These are phyloP conservation scores for Rhizopus sp. DNA, from an alignment of 371 early-diverging fungal species.

Conservation along the genomic window DNA sequence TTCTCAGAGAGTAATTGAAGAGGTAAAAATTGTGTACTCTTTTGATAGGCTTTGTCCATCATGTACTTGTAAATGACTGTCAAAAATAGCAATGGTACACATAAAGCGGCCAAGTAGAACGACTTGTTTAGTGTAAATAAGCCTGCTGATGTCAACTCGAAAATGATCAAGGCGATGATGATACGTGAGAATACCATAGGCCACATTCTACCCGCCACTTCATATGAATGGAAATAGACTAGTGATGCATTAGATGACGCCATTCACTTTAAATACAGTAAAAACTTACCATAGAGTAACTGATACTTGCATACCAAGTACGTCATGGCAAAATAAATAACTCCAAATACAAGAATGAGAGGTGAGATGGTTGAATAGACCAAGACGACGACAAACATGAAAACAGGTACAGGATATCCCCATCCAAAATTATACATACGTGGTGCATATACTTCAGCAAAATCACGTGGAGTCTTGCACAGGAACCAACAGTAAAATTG, in stretches of 20 bases:
- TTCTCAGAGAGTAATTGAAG: constrained; percentile 45
- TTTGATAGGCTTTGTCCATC: constrained; percentile 59
- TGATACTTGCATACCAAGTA: constrained; percentile 80
- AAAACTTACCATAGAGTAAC: constrained; percentile 58
- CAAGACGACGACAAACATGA: constrained; percentile 76
- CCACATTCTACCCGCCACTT: constrained; percentile 78
- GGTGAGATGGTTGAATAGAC: constrained; percentile 86
- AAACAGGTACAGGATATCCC: constrained; percentile 68
- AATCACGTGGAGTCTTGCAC: constrained; percentile 71
- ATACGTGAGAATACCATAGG: constrained; percentile 75
- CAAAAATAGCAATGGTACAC: constrained; percentile 51
- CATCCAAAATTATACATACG: constrained; percentile 70
- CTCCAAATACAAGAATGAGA: constrained; percentile 73
- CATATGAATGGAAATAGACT: constrained; percentile 79
- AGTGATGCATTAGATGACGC: neutral
- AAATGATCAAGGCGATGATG: constrained; percentile 72
- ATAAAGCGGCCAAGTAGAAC: constrained; percentile 45
- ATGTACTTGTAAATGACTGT: constrained; percentile 59
- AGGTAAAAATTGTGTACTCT: constrained; percentile 54
- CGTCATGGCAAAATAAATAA: constrained; percentile 71
- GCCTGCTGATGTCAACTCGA: constrained; percentile 78
- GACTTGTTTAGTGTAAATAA: constrained; percentile 67
- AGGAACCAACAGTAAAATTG: constrained; percentile 48
- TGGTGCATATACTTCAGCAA: constrained; percentile 64
- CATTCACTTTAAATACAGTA: neutral